These are phyloP conservation scores for Phytophthora sp. DNA, from an alignment of 352 stramenopile genomes.

Conservation along the genomic window DNA sequence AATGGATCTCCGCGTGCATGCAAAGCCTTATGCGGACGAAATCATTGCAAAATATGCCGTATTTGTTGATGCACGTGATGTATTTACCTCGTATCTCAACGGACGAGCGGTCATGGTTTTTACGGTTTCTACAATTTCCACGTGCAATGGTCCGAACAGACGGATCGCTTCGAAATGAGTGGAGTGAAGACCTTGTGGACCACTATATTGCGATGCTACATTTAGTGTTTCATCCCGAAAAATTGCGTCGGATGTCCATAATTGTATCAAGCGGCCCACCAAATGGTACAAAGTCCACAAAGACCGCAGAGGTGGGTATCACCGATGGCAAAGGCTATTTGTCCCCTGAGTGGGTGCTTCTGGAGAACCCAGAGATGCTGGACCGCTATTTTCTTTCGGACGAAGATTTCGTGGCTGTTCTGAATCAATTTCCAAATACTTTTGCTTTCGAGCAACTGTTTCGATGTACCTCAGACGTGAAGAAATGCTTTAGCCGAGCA, in stretches of 20 bases:
- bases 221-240: slow-evolving; percentile 86
- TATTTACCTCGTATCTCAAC: slow-evolving; percentile 82
- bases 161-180: slow-evolving; percentile 63
- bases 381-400: slow-evolving; percentile 85
- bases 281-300: slow-evolving; percentile 30
- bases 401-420: slow-evolving; percentile 82
- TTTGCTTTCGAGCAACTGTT: slow-evolving; percentile 86
- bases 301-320: slow-evolving; percentile 29
- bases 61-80: slow-evolving; percentile 86
- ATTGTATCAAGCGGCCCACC: slow-evolving; percentile 69
- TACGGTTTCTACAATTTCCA: slow-evolving; percentile 85
- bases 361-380: slow-evolving; percentile 84
- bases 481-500: slow-evolving; percentile 81
- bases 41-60: slow-evolving; percentile 79
- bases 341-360: slow-evolving; percentile 80
- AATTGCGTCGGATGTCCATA: slow-evolving; percentile 71
- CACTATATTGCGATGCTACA: slow-evolving; percentile 89
- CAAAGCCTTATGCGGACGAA: slow-evolving; percentile 67
- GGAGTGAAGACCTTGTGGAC: slow-evolving; percentile 84
- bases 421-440: slow-evolving; percentile 87
- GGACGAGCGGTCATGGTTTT: slow-evolving; percentile 80
- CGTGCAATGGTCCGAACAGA: slow-evolving; percentile 61
- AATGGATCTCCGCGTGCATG: slow-evolving; percentile 81
- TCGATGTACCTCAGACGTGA: slow-evolving; percentile 66
- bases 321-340: slow-evolving; percentile 43